phyloP scores from a whole-genome alignment of 2,329 filamentous ascomycete genomes.

The Diaporthe australafricana region DNA sequence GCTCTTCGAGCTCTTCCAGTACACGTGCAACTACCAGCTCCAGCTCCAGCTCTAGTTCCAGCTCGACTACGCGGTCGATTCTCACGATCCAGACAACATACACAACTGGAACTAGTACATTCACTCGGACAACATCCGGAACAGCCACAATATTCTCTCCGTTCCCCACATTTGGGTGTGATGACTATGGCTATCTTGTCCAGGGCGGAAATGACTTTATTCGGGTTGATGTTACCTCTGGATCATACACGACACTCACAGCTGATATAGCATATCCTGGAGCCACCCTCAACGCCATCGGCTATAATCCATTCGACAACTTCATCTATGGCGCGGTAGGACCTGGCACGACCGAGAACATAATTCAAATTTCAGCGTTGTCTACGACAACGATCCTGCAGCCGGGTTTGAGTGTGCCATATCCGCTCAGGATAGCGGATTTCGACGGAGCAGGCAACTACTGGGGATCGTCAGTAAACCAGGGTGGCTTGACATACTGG shows the following conservation, averaged over 20 bases:
- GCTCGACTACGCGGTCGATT: neutral
- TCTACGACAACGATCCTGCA: neutral
- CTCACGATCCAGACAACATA: neutral
- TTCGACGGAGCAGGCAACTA: slow-evolving; percentile 1
- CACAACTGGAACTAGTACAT: neutral
- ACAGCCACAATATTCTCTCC: slow-evolving; percentile 7
- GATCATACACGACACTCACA: neutral
- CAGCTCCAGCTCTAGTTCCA: neutral
- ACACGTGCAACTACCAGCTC: neutral
- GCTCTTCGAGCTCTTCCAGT: neutral
- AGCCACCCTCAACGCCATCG: slow-evolving; percentile 6
- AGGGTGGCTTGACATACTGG: neutral
- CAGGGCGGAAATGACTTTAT: neutral
- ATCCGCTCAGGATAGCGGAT: slow-evolving; percentile 1
- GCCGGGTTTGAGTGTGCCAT: neutral
- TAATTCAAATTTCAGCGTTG: neutral
- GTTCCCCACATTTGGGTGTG: slow-evolving; percentile 2
- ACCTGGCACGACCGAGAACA: neutral
- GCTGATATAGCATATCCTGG: slow-evolving; percentile 1
- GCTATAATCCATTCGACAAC: neutral
- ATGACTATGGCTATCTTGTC: neutral
- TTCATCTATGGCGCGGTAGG: slow-evolving; percentile 17
- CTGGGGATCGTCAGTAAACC: neutral
- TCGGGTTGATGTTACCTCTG: neutral
- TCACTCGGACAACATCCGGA: slow-evolving; percentile 6